Evolutionary conservation across 2,329 filamentous ascomycete species (phyloP).

Genomic region (Metarhizium sp.): DNA sequence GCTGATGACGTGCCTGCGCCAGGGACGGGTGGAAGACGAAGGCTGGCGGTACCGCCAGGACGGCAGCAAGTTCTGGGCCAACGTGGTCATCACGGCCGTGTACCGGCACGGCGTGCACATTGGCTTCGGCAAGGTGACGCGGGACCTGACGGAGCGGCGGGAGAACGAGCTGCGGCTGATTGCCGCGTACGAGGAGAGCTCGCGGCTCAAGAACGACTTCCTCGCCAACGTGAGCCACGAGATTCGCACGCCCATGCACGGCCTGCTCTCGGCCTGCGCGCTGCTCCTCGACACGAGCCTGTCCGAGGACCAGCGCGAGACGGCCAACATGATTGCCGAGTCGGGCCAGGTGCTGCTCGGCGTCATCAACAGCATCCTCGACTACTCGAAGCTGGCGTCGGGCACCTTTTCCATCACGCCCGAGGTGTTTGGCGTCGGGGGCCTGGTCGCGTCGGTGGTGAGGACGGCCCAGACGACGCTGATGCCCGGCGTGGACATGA

Average conservation of each 20-base stretch:
- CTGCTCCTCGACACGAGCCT: conserved; percentile 46
- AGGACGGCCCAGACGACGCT: conserved; percentile 38
- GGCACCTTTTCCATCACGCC: conserved; percentile 48
- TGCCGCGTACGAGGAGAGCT: conserved; percentile 50
- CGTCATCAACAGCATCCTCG: conserved; percentile 58
- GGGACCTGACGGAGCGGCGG: conserved; percentile 46
- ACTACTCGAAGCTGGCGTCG: conserved; percentile 54
- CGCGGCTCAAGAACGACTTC: conserved; percentile 53
- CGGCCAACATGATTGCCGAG: conserved; percentile 47
- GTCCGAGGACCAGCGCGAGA: conserved; percentile 44
- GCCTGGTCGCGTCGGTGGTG: conserved; percentile 37
- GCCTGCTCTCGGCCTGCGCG: conserved; percentile 48
- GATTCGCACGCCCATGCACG: conserved; percentile 56
- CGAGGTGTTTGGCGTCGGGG: conserved; percentile 39
- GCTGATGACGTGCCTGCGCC: conserved; percentile 40
- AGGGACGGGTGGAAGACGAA: conserved; percentile 49
- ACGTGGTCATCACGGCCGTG: conserved; percentile 48
- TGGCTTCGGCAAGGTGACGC: conserved; percentile 50
- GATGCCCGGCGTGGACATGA: conserved; percentile 35
- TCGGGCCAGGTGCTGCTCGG: conserved; percentile 49
- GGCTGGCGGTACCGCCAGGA: conserved; percentile 51
- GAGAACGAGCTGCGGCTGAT: conserved; percentile 45
- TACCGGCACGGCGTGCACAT: conserved; percentile 42
- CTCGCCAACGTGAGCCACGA: conserved; percentile 56
- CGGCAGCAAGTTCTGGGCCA: conserved; percentile 50